Percentiles rank a stretch among this genome's conserved stretches.
Conservation (phyloP, 805 yeast species). For the Spathaspora hagerdaliae region DNA sequence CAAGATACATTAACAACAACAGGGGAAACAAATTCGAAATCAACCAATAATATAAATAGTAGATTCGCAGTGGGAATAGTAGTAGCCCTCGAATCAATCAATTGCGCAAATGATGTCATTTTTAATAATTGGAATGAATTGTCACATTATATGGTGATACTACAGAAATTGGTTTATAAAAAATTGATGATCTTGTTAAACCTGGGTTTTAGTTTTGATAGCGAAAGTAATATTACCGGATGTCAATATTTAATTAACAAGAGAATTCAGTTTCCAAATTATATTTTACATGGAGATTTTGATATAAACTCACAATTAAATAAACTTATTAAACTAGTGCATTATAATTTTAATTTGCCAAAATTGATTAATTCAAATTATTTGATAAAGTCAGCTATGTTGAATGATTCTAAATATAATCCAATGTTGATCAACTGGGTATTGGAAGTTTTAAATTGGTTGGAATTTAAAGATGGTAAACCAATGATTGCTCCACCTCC, state of each 20-base stretch:
- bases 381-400: constrained; percentile 25
- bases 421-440: constrained; percentile 48
- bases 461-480: constrained; percentile 50
- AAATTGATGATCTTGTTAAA: constrained; percentile 29
- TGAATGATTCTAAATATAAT: constrained; percentile 17
- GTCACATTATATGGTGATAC: constrained; percentile 31
- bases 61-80: constrained; percentile 48
- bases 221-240: constrained; percentile 1
- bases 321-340: constrained; percentile 33
- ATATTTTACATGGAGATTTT: constrained; percentile 38
- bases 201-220: constrained; percentile 6
- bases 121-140: constrained; percentile 49
- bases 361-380: constrained; percentile 40
- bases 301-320: constrained; percentile 39
- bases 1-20: not conserved
- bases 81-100: constrained; percentile 38
- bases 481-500: not conserved
- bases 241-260: constrained; percentile 26
- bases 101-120: constrained; percentile 34
- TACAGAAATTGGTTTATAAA: constrained; percentile 37
- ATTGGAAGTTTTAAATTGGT: constrained; percentile 49
- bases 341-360: constrained; percentile 42
- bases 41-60: constrained; percentile 20
- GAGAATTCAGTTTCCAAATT: constrained; percentile 34
- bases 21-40: not conserved